A percentile compares a stretch with the other conserved stretches of the same genome.
phyloP scores from a whole-genome alignment of 495 filamentous ascomycete genomes.

The Aspergillus conjunctus region DNA sequence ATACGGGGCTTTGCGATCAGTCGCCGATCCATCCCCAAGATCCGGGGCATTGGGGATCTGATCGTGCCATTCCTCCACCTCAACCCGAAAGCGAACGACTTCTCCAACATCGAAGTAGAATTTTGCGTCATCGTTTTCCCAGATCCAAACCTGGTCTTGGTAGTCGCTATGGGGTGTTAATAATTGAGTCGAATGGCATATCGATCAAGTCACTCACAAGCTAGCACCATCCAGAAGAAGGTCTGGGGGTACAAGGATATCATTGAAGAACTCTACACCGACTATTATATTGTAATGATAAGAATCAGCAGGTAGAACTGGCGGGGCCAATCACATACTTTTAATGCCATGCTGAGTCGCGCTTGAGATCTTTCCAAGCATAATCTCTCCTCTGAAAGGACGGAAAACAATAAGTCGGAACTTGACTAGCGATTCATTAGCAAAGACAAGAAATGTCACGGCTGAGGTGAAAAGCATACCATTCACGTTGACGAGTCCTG shows the following conservation, averaged over 20 bases:
- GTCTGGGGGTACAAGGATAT: slow-evolving; percentile 75
- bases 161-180: slow-evolving; percentile 56
- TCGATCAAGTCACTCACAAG: slow-evolving; percentile 59
- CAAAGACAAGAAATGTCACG: background rate
- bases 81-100: slow-evolving; percentile 79
- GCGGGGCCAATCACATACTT: slow-evolving; percentile 49
- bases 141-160: slow-evolving; percentile 76
- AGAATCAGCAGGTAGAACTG: background rate
- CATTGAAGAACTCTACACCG: slow-evolving; percentile 84
- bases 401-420: slow-evolving; percentile 93
- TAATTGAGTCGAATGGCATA: slow-evolving; percentile 9
- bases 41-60: slow-evolving; percentile 72
- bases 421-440: slow-evolving; percentile 60
- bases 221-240: slow-evolving; percentile 69
- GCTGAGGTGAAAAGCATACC: slow-evolving; percentile 49
- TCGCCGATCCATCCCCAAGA: slow-evolving; percentile 48
- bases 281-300: slow-evolving; percentile 50
- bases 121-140: slow-evolving; percentile 68
- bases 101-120: slow-evolving; percentile 89
- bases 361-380: slow-evolving; percentile 76
- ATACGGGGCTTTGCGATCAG: slow-evolving; percentile 64
- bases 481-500: slow-evolving; percentile 87
- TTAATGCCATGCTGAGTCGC: slow-evolving; percentile 73
- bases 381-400: slow-evolving; percentile 88
- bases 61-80: slow-evolving; percentile 85